Base-by-base conservation (phyloP, 1,284 basidiomycete species). In the Rhodotorula mucilaginosa region DNA sequence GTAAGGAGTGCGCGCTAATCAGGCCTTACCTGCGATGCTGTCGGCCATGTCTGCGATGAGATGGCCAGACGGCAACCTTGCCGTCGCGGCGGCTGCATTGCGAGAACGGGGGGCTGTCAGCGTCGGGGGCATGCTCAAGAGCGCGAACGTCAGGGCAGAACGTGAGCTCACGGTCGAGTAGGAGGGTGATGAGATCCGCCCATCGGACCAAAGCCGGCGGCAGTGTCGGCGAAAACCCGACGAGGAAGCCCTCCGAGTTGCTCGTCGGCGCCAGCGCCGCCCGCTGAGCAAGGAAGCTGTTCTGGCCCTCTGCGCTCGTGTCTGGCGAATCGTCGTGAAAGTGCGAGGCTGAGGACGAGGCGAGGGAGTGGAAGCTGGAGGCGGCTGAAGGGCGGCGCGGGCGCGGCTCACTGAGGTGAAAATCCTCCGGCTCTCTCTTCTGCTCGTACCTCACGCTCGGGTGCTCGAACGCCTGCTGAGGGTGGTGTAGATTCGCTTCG, bases 121-220 rank as follows among this genome's bases (percentile, higher is more conserved):
- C 39, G 39, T 12, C 39, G 39, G 39, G 39, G 39, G 12, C 39
- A 8, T 39, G 8, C 39, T 39, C 39, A 8, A 39, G 39, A 39
- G 39, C 39, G 39, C 39, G 10, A 39, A 39, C 39, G 12, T 39
- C 39, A 39, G 10, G 12, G 39, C 10, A 39, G 12, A 31, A 44
- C 12, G 23, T 6, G 6, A 2, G 57, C 69, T 63, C 52, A 73
- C 72, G 66, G 39, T 68, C 15, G 34, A 57, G 49, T 5, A 74
- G 65, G 5, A 74, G 52, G 8, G 44, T 51, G 16, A 74, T 58
- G 10, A 74, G 51, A 52, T 74, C 63, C 29, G 29, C 23, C 73
- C 73, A 74, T 5, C 46, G 16, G 2, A 70, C 65, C 2, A 7
- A 12, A 29, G 62, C 60, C 29, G 21, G 10, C 3, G 56, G 49